Evolutionary conservation across 2,329 filamentous ascomycete species (phyloP), one percentile per base, ranked within the genome.

Genomic region (Helminthosporium solani): DNA sequence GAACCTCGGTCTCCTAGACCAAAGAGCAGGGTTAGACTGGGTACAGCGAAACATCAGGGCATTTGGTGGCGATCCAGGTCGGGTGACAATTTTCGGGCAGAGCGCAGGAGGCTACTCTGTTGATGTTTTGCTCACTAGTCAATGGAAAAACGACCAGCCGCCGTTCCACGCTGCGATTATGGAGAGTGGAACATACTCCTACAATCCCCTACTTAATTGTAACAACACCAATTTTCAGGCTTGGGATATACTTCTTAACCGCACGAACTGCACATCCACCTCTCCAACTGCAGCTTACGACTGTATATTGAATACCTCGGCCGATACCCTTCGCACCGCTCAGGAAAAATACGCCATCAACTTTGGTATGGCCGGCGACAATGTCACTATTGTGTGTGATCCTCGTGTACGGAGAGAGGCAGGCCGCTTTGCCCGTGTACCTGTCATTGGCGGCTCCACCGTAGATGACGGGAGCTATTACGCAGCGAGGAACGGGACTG

Each of bases 1-100:
- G 1, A 81, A 81, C 44, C 67, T 75, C 28, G 78, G 77, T 1
- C 76, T 80, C 53, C 78, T 76, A 68, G 78, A 81, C 45, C 78
- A 80, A 49, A 66, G 78, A 16, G 52, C 73, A 3, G 78, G 76
- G 1, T 61, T 81, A 2, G 75, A 80, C 52, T 81, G 78, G 79
- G 78, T 76, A 3, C 67, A 72, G 40, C 70, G 73, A 23, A 75
- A 78, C 46, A 74, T 79, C 35, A 50, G 52, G 2, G 61, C 69
- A 1, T 79, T 81, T 40, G 74, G 75, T 0, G 78, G 78, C 3
- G 69, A 79, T 59, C 51, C 64, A 0, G 50, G 54, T 7, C 73
- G 75, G 23, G 76, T 81, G 25, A 81, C 77, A 0, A 70, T 81
- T 5, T 63, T 64, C 35, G 62, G 60, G 2, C 53, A 64, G 41